Percentiles rank a stretch among this genome's conserved stretches.
These are phyloP conservation scores for Psidium friedrichsthalianum DNA, from an alignment of 345 rosid species.

Conservation along the genomic window DNA sequence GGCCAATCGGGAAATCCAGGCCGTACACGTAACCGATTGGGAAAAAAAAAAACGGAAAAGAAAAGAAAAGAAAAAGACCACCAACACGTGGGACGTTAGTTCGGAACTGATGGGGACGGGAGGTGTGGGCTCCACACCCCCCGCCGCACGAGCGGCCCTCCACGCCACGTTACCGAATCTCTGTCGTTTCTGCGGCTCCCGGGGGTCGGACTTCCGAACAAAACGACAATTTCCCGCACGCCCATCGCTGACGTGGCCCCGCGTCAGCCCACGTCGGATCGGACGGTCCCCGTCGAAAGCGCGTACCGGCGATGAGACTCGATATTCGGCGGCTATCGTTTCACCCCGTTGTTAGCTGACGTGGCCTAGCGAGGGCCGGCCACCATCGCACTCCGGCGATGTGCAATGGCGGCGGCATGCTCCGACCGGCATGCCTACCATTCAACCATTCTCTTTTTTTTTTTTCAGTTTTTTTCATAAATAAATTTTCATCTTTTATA, in stretches of 20 bases:
- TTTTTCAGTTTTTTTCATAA: too few species aligned
- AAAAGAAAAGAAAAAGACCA: neutral
- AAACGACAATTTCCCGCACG: neutral
- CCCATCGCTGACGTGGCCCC: neutral
- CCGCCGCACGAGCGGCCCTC: constrained; percentile 41
- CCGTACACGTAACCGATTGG: neutral
- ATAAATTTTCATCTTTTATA: too few species aligned
- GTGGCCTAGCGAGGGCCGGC: too few species aligned
- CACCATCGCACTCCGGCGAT: too few species aligned
- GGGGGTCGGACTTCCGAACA: neutral
- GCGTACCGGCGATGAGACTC: too few species aligned
- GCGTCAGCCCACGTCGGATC: neutral
- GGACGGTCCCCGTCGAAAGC: neutral
- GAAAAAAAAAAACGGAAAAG: too few species aligned
- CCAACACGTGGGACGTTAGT: neutral
- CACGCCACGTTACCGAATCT: constrained; percentile 46
- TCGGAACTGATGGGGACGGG: neutral
- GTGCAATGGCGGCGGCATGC: too few species aligned
- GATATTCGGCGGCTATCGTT: neutral
- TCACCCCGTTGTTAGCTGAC: rapidly evolving
- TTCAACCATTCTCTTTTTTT: too few species aligned
- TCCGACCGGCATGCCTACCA: too few species aligned
- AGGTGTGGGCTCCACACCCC: neutral
- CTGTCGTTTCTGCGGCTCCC: constrained; percentile 20
- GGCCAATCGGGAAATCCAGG: neutral